Percentiles rank a stretch among this genome's conserved stretches.
These are phyloP conservation scores for Penicillium decumbens DNA, from an alignment of 2,329 filamentous ascomycete species.

Conservation along the genomic window DNA sequence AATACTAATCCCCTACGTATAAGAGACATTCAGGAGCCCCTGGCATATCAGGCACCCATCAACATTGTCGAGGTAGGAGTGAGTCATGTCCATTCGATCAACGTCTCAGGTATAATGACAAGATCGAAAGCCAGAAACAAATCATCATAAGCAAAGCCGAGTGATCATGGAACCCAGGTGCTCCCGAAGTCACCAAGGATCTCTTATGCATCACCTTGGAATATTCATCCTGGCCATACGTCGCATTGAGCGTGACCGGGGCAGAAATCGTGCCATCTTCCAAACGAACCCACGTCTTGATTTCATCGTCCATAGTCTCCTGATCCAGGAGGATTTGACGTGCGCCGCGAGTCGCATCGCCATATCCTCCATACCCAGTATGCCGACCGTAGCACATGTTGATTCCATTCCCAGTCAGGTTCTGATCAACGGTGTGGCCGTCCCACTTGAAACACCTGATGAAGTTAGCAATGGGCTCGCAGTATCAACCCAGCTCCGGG, in stretches of 20 bases:
- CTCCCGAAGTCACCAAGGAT: not conserved
- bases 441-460: slow-evolving; percentile 42
- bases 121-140: slow-evolving; percentile 3
- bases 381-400: slow-evolving; percentile 60
- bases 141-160: not conserved
- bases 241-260: slow-evolving; percentile 54
- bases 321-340: slow-evolving; percentile 53
- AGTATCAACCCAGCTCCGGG: slow-evolving; percentile 27
- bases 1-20: not conserved
- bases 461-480: slow-evolving; percentile 15
- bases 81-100: not conserved
- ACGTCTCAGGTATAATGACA: not conserved
- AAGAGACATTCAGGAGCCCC: not conserved
- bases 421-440: slow-evolving; percentile 23
- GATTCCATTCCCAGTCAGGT: slow-evolving; percentile 42
- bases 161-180: not conserved
- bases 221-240: slow-evolving; percentile 56
- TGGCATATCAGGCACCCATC: no score
- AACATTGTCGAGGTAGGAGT: not conserved
- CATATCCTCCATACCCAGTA: slow-evolving; percentile 67
- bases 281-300: slow-evolving; percentile 59
- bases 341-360: slow-evolving; percentile 58
- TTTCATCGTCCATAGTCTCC: slow-evolving; percentile 38
- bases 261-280: slow-evolving; percentile 54
- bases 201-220: slow-evolving; percentile 20